phyloP scores from a whole-genome alignment of 2,329 filamentous ascomycete species.

The Colletotrichum chlorophyti region DNA sequence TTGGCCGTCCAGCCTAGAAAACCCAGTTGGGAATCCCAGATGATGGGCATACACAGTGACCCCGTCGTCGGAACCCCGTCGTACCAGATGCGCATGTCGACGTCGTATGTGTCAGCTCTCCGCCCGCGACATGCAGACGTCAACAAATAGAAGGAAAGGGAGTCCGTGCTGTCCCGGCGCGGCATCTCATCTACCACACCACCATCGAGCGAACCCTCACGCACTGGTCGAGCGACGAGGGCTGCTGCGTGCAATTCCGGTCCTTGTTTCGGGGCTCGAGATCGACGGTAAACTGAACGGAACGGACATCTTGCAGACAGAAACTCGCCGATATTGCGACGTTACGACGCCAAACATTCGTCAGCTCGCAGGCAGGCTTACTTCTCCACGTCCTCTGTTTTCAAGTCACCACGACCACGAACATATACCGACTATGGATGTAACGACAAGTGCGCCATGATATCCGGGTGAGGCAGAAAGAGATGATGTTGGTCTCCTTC shows the following conservation, averaged over 20 bases:
- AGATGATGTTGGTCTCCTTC: not conserved
- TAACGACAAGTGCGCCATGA: conserved; percentile 6
- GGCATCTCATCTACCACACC: conserved; percentile 15
- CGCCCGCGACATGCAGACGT: no score
- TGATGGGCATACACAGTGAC: not conserved
- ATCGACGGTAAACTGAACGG: not conserved
- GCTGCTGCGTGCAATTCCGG: not conserved
- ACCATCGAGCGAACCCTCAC: not conserved
- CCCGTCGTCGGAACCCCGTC: conserved; percentile 3
- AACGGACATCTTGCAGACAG: not conserved
- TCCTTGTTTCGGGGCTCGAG: not conserved
- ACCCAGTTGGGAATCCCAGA: no score
- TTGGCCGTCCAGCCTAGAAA: conserved; percentile 15
- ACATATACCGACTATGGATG: not conserved
- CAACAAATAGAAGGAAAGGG: not conserved
- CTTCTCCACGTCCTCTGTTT: not conserved
- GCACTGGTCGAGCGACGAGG: not conserved
- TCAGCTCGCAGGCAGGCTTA: conserved; percentile 15
- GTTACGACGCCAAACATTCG: not conserved
- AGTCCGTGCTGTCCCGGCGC: conserved; percentile 24
- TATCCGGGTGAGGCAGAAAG: not conserved
- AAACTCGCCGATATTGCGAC: conserved; percentile 1
- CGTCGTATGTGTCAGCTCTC: not conserved
- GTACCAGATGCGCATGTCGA: not conserved
- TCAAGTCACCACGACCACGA: not conserved